Evolutionary conservation across 306 rosid species (phyloP).

Genomic region (Fagus sylvatica): DNA sequence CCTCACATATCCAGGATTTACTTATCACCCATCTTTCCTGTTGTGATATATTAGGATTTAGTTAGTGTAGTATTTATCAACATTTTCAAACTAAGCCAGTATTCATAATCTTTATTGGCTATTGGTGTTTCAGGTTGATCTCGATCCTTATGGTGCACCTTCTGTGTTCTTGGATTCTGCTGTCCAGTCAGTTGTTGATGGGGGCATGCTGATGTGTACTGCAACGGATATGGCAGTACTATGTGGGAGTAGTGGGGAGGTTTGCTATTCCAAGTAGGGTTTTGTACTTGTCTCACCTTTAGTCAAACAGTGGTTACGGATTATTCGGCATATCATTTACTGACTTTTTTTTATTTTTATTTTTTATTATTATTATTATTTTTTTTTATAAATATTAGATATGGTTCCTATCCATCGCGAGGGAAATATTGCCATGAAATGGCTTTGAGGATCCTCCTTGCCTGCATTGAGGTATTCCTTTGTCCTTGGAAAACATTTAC

Average conservation of each 20-base stretch:
- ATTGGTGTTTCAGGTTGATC: conserved; percentile 78
- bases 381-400: conserved; percentile 38
- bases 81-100: conserved; percentile 10
- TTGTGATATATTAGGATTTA: neutral
- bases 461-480: conserved; percentile 84
- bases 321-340: conserved; percentile 21
- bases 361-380: too few species aligned
- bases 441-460: conserved; percentile 95
- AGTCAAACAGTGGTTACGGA: conserved; percentile 11
- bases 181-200: conserved; percentile 92
- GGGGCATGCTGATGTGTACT: conserved; percentile 96
- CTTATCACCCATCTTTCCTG: neutral
- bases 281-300: conserved; percentile 26
- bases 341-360: conserved; percentile 23
- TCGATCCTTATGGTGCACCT: conserved; percentile 98
- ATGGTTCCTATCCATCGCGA: conserved; percentile 91
- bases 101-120: conserved; percentile 8
- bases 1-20: neutral
- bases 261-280: conserved; percentile 95
- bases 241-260: conserved; percentile 98
- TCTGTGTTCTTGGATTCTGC: conserved; percentile 96
- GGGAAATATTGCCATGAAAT: conserved; percentile 97
- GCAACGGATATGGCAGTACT: conserved; percentile 99
- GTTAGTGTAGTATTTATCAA: neutral
- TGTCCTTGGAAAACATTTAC: conserved; percentile 4